These are phyloP conservation scores for Aspergillus nanangensis DNA, from an alignment of 495 filamentous ascomycete species.

Conservation along the genomic window DNA sequence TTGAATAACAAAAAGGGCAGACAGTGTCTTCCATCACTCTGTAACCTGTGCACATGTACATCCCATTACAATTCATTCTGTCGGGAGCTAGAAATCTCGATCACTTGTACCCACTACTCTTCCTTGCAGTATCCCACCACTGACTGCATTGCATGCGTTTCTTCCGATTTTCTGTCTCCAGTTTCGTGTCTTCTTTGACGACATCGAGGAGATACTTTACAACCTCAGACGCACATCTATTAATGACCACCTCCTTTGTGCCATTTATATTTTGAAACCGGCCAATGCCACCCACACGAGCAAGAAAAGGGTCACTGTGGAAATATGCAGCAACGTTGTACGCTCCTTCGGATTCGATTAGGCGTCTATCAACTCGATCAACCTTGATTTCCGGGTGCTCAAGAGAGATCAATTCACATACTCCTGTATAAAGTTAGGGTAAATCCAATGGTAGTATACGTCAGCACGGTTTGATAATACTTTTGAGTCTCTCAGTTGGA, in stretches of 20 bases:
- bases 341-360: slow-evolving; percentile 7
- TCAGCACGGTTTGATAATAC: slow-evolving; percentile 9
- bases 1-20: too few species aligned
- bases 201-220: slow-evolving; percentile 25
- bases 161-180: slow-evolving; percentile 7
- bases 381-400: slow-evolving; percentile 16
- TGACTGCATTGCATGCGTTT: background rate
- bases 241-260: slow-evolving; percentile 5
- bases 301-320: slow-evolving; percentile 25
- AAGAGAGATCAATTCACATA: slow-evolving; percentile 21
- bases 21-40: too few species aligned
- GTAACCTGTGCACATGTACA: too few species aligned
- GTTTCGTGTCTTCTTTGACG: slow-evolving; percentile 21
- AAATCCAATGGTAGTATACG: background rate
- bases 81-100: too few species aligned
- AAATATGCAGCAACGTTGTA: slow-evolving; percentile 21
- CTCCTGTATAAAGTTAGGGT: slow-evolving; percentile 11
- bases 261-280: slow-evolving; percentile 3
- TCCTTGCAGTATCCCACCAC: too few species aligned
- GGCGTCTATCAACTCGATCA: slow-evolving; percentile 7
- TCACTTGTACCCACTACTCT: too few species aligned
- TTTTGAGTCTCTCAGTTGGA: slow-evolving; percentile 13
- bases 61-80: too few species aligned
- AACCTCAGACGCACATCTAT: slow-evolving; percentile 19
- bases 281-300: slow-evolving; percentile 27